A percentile compares a stretch with the other conserved stretches of the same genome.
Conservation (phyloP, 176 grass and related monocot genomes). For the Ensete ventricosum region DNA sequence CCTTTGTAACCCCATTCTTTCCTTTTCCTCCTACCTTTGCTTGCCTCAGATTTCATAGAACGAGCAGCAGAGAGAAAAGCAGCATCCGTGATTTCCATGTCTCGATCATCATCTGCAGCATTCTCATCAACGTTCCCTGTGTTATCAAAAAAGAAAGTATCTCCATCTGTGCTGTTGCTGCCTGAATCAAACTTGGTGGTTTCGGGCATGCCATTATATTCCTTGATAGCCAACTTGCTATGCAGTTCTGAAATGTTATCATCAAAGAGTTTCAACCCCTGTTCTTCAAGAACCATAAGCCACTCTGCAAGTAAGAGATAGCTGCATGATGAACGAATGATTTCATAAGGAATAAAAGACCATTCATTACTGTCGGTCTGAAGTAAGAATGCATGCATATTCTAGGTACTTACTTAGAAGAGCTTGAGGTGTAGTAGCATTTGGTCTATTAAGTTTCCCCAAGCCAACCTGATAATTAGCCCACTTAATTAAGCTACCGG, state of each 20-base stretch:
- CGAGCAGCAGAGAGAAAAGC: slow-evolving; percentile 74
- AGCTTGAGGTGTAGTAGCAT: slow-evolving; percentile 59
- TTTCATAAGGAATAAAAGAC: not conserved
- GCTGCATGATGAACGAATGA: not conserved
- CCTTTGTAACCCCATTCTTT: slow-evolving; percentile 52
- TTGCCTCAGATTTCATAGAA: slow-evolving; percentile 48
- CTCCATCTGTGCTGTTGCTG: slow-evolving; percentile 28
- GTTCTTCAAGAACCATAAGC: slow-evolving; percentile 63
- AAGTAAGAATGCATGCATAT: not conserved
- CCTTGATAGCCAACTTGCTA: slow-evolving; percentile 41
- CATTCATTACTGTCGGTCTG: not conserved
- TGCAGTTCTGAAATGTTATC: slow-evolving; percentile 39
- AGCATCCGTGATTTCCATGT: slow-evolving; percentile 48
- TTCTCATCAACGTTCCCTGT: slow-evolving; percentile 26
- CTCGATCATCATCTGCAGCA: slow-evolving; percentile 17
- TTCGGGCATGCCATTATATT: slow-evolving; percentile 30
- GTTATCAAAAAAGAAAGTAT: slow-evolving; percentile 79
- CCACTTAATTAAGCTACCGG: slow-evolving; percentile 61
- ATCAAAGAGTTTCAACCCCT: slow-evolving; percentile 63
- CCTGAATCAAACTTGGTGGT: slow-evolving; percentile 32
- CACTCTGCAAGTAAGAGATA: slow-evolving; percentile 44
- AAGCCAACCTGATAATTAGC: slow-evolving; percentile 33
- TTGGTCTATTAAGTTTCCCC: slow-evolving; percentile 48
- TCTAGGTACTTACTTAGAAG: slow-evolving; percentile 65
- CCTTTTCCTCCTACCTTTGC: slow-evolving; percentile 59